Percentiles rank a stretch among this genome's conserved stretches.
These are phyloP conservation scores for Chrysophaeum taylorii DNA, from an alignment of 352 stramenopile species.

Conservation along the genomic window DNA sequence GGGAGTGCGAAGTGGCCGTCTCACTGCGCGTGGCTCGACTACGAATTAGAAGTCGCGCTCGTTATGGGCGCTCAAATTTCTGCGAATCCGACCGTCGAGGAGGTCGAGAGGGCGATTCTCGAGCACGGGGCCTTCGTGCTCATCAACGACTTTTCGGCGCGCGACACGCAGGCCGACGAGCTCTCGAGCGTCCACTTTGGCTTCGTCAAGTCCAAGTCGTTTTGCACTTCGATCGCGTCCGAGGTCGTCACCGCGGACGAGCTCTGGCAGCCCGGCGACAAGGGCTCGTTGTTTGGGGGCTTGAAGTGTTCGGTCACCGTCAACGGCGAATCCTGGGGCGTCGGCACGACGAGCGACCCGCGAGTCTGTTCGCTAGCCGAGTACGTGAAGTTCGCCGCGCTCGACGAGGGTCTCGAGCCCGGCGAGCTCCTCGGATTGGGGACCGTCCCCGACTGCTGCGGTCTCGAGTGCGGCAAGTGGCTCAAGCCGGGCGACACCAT, in stretches of 20 bases:
- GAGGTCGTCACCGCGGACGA: conserved; percentile 10
- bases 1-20: neutral
- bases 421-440: neutral
- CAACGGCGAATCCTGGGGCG: neutral
- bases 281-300: neutral
- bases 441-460: neutral
- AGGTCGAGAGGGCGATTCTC: neutral
- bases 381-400: neutral
- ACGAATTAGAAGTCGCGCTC: conserved; percentile 6
- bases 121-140: neutral
- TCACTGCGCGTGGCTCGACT: neutral
- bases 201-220: conserved; percentile 16
- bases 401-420: conserved; percentile 1
- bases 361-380: neutral
- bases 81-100: neutral
- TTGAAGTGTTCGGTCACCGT: neutral
- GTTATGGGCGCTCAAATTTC: neutral
- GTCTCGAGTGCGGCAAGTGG: neutral
- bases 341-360: neutral
- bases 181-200: neutral
- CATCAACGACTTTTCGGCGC: conserved; percentile 17
- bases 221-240: neutral
- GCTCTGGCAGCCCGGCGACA: neutral
- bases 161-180: conserved; percentile 12
- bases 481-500: neutral